phyloP scores from a whole-genome alignment of 805 yeast species.

The Candida germanica region DNA sequence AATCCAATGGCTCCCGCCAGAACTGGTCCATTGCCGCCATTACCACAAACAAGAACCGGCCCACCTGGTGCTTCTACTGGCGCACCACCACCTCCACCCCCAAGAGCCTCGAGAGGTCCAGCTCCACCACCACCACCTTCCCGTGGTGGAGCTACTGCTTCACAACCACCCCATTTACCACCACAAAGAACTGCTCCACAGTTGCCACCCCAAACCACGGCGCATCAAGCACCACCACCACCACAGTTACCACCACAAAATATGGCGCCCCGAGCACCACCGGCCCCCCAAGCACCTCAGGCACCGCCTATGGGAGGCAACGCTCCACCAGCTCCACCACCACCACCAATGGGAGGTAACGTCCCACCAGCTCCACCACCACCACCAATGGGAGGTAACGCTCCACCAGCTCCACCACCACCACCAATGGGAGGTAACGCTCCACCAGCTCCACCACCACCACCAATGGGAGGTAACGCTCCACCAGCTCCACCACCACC shows the following conservation, averaged over 20 bases:
- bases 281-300: slow-evolving; percentile 14
- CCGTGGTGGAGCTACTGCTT: slow-evolving; percentile 21
- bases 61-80: slow-evolving; percentile 15
- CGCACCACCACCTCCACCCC: slow-evolving; percentile 24
- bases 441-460: slow-evolving; percentile 26
- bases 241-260: too few relatives aligned
- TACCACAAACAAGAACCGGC: slow-evolving; percentile 19
- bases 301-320: slow-evolving; percentile 3
- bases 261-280: too few relatives aligned
- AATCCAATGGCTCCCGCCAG: slow-evolving; percentile 15
- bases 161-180: slow-evolving; percentile 3
- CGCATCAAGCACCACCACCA: too few relatives aligned
- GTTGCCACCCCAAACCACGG: too few relatives aligned
- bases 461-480: slow-evolving; percentile 15
- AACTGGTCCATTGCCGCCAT: slow-evolving; percentile 20
- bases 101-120: slow-evolving; percentile 12
- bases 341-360: not conserved
- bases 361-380: slow-evolving; percentile 12
- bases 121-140: slow-evolving; percentile 15
- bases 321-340: not conserved
- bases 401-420: slow-evolving; percentile 16
- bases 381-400: slow-evolving; percentile 6
- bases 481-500: slow-evolving; percentile 23
- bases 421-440: slow-evolving; percentile 13
- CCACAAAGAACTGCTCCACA: too few relatives aligned